Conservation (phyloP, 192 early-diverging fungal genomes). For the Entomortierella beljakovae region DNA sequence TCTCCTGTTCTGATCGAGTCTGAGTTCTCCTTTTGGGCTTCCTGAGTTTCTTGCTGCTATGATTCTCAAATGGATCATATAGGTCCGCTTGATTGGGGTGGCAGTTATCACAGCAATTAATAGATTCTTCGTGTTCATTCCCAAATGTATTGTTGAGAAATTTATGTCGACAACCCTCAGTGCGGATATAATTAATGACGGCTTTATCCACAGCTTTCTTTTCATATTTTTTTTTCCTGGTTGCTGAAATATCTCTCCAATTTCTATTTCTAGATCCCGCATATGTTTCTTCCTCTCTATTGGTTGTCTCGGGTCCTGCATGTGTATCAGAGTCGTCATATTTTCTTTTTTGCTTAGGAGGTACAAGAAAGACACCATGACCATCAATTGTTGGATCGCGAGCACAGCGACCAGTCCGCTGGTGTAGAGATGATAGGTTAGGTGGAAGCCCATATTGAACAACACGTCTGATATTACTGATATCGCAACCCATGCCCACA, state of each 20-base stretch:
- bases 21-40: too few species aligned
- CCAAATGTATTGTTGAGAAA: background rate
- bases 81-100: too few species aligned
- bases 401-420: slow-evolving; percentile 15
- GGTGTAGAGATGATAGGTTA: background rate
- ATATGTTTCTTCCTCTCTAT: too few species aligned
- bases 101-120: background rate
- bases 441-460: slow-evolving; percentile 10
- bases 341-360: background rate
- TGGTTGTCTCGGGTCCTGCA: too few species aligned
- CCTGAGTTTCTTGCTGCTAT: too few species aligned
- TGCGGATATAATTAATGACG: too few species aligned
- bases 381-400: background rate
- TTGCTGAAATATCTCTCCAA: background rate
- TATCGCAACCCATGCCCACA: slow-evolving; percentile 28
- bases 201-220: too few species aligned
- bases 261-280: too few species aligned
- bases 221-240: too few species aligned
- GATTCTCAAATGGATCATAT: too few species aligned
- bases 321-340: too few species aligned
- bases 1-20: too few species aligned
- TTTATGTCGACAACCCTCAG: background rate
- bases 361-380: background rate
- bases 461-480: slow-evolving; percentile 20
- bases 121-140: background rate